Base-by-base conservation (phyloP, 805 yeast genomes). In the Saturnispora sanitii region DNA sequence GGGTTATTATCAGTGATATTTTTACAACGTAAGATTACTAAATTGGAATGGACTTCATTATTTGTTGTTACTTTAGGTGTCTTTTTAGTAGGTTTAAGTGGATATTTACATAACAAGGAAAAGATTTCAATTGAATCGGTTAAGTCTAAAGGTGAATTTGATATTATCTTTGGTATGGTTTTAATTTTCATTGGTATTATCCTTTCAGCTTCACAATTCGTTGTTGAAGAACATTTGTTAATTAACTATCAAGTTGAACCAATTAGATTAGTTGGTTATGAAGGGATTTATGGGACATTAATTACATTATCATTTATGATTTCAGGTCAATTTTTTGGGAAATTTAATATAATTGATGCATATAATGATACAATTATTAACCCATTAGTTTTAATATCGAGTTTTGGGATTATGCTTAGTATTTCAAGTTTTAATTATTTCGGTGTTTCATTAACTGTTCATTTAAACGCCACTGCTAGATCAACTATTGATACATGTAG, bases 401-500 rank as follows among this genome's bases (percentile, higher is more conserved):
- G 87, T 2, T 17, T 80, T 2, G 61, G 71, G 33, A 81, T 82
- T 46, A 81, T 83, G 90, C 37, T 78, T 2, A 79, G 82, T 7
- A 82, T 83, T 45, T 75, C 86, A 2, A 51, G 70, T 4, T 83
- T 83, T 69, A 83, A 83, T 58, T 78, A 68, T 56, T 77, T 77
- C 50, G 94, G 94, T 2, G 70, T 82, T 30, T 69, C 84, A 7
- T 62, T 83, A 29, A 83, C 94, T 2, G 67, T 72, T 37, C 60
- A 62, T 35, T 54, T 82, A 36, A 77, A 82, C 39, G 92, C 94
- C 26, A 82, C 94, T 1, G 70, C 88, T 2, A 67, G 92, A 53
- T 77, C 86, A 18, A 83, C 92, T 2, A 72, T 83, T 38, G 94
- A 83, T 53, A 78, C 87, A 0, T 78, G 82, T 44, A 68, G 94